Evolutionary conservation across 768 basidiomycete species (phyloP), one percentile per base, ranked within the genome.

Genomic region (Suillus brevipes): DNA sequence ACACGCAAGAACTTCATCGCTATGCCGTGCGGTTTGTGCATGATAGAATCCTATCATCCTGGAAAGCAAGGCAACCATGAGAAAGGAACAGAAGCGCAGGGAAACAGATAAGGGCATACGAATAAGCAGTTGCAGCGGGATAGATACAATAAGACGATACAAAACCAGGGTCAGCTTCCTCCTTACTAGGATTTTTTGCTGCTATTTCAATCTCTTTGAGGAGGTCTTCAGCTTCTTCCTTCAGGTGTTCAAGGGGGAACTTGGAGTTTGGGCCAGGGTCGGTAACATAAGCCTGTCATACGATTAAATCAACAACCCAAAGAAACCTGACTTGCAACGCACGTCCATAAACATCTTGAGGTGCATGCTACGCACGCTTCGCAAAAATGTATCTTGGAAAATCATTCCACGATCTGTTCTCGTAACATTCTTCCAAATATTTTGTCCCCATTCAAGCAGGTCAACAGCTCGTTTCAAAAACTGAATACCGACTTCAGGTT

Each of bases 191-290:
- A 18, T 16, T 23, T 34, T 23, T 40, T 31, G 9, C 12, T n/a
- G 37, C 52, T 14, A 38, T 49, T 1, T 47, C 50, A n/a, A 60
- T 40, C 7, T 70, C 70, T 58, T 59, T 42, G 13, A 69, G 37
- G 14, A 71, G 55, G n/a, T 70, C 67, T 20, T 67, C 55, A 2
- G 75, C 73, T 58, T 71, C 66, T 63, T 71, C 64, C 10, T 65
- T 61, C 20, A 72, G 64, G 28, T 58, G 47, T 34, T 57, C 60
- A n/a, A 73, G 50, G 18, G 65, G 47, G 43, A 64, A 68, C 36
- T 64, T 59, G 31, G 53, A 43, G 28, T 66, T 62, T n/a, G 60
- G 18, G n/a, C 61, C 64, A 40, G 50, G 45, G 37, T 61, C 52
- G 28, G 36, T 28, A 20, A 0, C 2, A 31, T 57, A 70, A 13